Percentiles rank a stretch among this genome's conserved stretches.
Conservation (phyloP, 441 rosid genomes). For the Jatropha multifida region DNA sequence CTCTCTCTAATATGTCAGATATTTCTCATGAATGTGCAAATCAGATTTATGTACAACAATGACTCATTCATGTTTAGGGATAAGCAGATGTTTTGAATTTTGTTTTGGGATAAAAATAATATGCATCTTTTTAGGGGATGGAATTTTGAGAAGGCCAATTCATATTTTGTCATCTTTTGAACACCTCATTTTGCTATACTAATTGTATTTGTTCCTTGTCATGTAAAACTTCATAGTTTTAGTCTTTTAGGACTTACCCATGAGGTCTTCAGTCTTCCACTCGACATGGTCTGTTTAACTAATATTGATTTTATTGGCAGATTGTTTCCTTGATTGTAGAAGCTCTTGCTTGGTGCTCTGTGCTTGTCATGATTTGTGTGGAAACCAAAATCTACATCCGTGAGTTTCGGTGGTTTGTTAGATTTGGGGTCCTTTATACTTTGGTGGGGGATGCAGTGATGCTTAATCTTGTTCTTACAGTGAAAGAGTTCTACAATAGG, state of each 20-base stretch:
- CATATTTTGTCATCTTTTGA: background rate
- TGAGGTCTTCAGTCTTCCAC: background rate
- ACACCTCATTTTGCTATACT: background rate
- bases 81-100: background rate
- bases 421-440: slow-evolving; percentile 77
- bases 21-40: background rate
- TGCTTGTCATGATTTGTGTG: slow-evolving; percentile 64
- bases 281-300: background rate
- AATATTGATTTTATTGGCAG: slow-evolving; percentile 39
- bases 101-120: background rate
- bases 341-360: slow-evolving; percentile 85
- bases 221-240: background rate
- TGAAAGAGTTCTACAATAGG: slow-evolving; percentile 73
- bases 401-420: slow-evolving; percentile 92
- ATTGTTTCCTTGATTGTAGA: slow-evolving; percentile 66
- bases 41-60: background rate
- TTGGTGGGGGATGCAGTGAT: slow-evolving; percentile 86
- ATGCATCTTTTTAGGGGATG: background rate
- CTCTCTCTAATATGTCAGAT: background rate
- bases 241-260: background rate
- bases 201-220: background rate
- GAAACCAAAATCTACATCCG: slow-evolving; percentile 82
- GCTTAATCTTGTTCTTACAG: slow-evolving; percentile 72
- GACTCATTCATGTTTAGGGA: background rate
- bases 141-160: background rate